Evolutionary conservation across 305 asterid species (phyloP).

Genomic region (Fraxinus platypoda): DNA sequence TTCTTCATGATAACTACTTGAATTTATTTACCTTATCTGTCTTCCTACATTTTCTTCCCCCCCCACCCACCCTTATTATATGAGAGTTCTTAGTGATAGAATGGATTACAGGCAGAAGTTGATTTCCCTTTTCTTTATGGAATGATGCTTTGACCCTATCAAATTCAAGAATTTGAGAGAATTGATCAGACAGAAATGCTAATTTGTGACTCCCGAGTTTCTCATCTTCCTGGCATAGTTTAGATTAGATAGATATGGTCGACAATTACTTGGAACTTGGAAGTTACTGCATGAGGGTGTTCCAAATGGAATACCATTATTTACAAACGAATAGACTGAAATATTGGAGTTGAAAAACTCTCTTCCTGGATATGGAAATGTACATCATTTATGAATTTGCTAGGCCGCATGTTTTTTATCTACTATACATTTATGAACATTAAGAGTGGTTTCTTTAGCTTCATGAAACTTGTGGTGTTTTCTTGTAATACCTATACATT

Average conservation of each 20-base stretch:
- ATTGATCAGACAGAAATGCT: not conserved
- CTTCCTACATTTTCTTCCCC: not conserved
- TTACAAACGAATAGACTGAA: not conserved
- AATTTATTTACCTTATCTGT: not conserved
- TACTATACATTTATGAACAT: not conserved
- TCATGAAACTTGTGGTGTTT: conserved; percentile 3
- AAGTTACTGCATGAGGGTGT: not conserved
- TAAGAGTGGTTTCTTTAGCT: not conserved
- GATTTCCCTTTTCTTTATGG: not conserved
- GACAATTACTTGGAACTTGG: not conserved
- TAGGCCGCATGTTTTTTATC: not conserved
- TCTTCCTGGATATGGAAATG: conserved; percentile 1
- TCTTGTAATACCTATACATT: not conserved
- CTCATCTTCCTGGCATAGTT: not conserved
- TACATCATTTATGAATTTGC: not conserved
- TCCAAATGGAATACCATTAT: not conserved
- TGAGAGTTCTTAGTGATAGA: not conserved
- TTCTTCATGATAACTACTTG: conserved; percentile 1
- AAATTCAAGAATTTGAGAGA: not conserved
- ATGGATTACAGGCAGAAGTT: not conserved
- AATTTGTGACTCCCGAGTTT: not conserved
- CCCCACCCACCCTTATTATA: too few species aligned
- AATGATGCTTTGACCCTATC: conserved; percentile 1
- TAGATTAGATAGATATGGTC: conserved; percentile 17
- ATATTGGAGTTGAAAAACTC: not conserved